phyloP scores from a whole-genome alignment of 495 filamentous ascomycete species.

The Symbiotaphrina buchneri region DNA sequence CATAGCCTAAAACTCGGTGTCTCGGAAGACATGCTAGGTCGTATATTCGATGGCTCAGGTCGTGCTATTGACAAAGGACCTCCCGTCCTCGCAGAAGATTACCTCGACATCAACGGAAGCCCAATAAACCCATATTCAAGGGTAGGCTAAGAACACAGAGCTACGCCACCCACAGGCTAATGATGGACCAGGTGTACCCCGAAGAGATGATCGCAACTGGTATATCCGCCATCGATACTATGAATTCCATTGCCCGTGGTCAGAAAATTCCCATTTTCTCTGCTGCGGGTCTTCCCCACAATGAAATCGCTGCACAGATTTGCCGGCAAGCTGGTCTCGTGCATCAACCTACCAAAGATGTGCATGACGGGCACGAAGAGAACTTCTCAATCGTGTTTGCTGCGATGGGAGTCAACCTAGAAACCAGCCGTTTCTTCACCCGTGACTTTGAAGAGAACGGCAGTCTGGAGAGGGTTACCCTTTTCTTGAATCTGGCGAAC shows the following conservation, averaged over 20 bases:
- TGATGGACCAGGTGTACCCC: constrained; percentile 53
- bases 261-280: constrained; percentile 99
- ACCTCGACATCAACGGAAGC: constrained; percentile 96
- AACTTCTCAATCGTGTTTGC: constrained; percentile 99
- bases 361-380: constrained; percentile 92
- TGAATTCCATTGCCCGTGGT: constrained; percentile 99
- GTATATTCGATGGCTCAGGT: constrained; percentile 96
- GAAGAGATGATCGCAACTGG: constrained; percentile 99
- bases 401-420: constrained; percentile 99
- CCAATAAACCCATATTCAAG: constrained; percentile 97
- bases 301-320: constrained; percentile 97
- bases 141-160: constrained; percentile 23
- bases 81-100: constrained; percentile 94
- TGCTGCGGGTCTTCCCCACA: constrained; percentile 91
- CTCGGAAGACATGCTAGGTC: constrained; percentile 97
- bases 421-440: constrained; percentile 96
- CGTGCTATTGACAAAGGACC: constrained; percentile 96
- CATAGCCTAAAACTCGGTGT: constrained; percentile 95
- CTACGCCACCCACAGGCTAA: background rate
- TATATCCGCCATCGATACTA: constrained; percentile 98
- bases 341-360: constrained; percentile 72
- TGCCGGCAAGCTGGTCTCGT: constrained; percentile 90
- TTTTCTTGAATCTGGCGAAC: constrained; percentile 98
- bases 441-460: constrained; percentile 99
- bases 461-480: constrained; percentile 84